Base-by-base conservation (phyloP, 371 early-diverging fungal species). In the Rhizopus microsporus region DNA sequence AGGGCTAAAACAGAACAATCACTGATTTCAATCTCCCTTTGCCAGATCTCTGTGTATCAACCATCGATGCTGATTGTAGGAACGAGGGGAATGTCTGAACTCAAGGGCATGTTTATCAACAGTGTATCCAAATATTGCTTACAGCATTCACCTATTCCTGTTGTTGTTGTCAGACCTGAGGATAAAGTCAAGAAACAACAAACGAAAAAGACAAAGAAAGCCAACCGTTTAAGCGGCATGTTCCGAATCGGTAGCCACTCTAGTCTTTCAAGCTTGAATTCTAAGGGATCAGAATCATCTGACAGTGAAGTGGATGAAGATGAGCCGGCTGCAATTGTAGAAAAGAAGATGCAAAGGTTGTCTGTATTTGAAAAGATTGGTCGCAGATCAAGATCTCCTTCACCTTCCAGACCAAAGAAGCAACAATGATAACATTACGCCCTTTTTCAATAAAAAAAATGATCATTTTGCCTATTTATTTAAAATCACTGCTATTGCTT, bases 41-140 rank as follows among this genome's bases (percentile, higher is more conserved):
- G 10, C 6, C 59, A 85, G 85, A 85, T 81, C 48, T 62, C 76
- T 7, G 63, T 85, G 47, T 85, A 85, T 51, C 69, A 83, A 32
- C 85, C 85, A 16, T 80, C 83, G 7, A 67, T 85, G 69, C 60
- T 85, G n/a, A 77, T 85, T 51, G 85, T 85, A 1, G 85, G 85
- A 29, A 83, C 85, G n/a, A 66, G 83, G 52, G 85, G 85, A 32
- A 66, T 83, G 17, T 81, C 77, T 29, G 75, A 79, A 16, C 66
- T 85, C 35, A 82, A 85, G 40, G 83, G 83, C 5, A 80, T 83
- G 71, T 65, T 85, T 17, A 72, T 82, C 23, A 82, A 81, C 23
- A 80, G 81, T 10, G 75, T 85, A 13, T 85, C 85, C 17, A 81
- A 81, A 16, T 83, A 81, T 39, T 83, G 83, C 55, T 67, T 85